Base-by-base conservation (phyloP, 306 rosid species). In the Medicago lupulina region DNA sequence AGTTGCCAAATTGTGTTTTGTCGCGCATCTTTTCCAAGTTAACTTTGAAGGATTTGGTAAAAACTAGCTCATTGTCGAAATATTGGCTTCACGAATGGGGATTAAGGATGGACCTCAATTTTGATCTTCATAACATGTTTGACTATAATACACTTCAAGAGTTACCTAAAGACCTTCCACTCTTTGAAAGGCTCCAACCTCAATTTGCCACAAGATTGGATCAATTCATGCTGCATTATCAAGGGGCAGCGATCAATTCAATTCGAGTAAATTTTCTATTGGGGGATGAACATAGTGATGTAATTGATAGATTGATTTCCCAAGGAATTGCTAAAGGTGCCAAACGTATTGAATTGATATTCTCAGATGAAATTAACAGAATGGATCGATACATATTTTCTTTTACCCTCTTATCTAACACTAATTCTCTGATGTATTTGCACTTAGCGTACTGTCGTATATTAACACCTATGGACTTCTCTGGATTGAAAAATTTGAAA, bases 201-300 rank as follows among this genome's bases (percentile, higher is more conserved):
- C 8, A 61, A 61, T 61, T 61, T 34, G 41, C 44, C 5, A 6
- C 16, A 61, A 61, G 41, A 16, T 51, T 51, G 58, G 12, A 51
- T 51, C 58, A 51, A 16, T 51, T 51, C 58, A 16, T 51, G 23
- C 13, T 58, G 1, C 12, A 21, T 46, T 23, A 67, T 21, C 40
- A 43, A 3, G 39, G 55, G 6, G 40, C 57, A 1, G 12, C 8
- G 15, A 46, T 67, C 10, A 4, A 1, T 67, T 46, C 14, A 23
- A 8, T 67, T 2, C 34, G 73, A 46, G 12, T 67, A 15, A 7
- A 67, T 2, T 67, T 67, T 46, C 40, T 21, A 67, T 67, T 67
- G n/a, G 13, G 73, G 0, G 1, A 23, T 67, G 4, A 23, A 67
- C 19, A 67, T 2, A 44, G 12, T 17, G 58, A 51, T 51, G 58